Conservation (phyloP, 768 basidiomycete genomes). For the Boletus bicolor region DNA sequence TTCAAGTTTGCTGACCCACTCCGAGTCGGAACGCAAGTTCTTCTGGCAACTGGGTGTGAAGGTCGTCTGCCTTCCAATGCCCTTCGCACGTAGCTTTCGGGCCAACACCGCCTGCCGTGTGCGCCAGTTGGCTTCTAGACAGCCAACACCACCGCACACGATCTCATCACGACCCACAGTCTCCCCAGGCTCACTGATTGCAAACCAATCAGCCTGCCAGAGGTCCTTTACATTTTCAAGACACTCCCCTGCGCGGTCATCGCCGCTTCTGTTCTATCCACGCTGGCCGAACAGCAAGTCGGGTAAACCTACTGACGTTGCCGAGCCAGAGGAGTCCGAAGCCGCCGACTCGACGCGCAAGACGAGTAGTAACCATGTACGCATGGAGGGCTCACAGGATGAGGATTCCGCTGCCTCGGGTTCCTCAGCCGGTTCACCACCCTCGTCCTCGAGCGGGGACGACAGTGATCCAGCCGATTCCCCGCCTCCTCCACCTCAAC, state of each 20-base stretch:
- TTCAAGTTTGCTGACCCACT: neutral
- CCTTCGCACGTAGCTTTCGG: conserved; percentile 20
- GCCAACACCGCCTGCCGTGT: conserved; percentile 10
- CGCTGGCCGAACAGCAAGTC: conserved; percentile 40
- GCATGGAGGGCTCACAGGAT: conserved; percentile 29
- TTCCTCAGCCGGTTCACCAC: conserved; percentile 31
- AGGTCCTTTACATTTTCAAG: conserved; percentile 30
- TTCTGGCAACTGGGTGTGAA: conserved; percentile 11
- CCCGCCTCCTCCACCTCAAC: conserved; percentile 37
- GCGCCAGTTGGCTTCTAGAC: conserved; percentile 12
- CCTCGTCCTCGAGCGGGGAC: conserved; percentile 41
- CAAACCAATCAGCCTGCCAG: conserved; percentile 8
- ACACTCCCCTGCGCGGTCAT: conserved; percentile 25
- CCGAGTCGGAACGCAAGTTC: neutral
- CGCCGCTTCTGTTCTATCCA: conserved; percentile 33
- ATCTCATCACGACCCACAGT: conserved; percentile 8
- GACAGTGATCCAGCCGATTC: conserved; percentile 38
- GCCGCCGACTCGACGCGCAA: conserved; percentile 20
- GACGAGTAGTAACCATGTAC: conserved; percentile 15
- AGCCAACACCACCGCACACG: conserved; percentile 8
- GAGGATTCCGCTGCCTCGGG: conserved; percentile 26
- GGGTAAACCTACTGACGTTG: conserved; percentile 22
- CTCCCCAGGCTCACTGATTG: conserved; percentile 3
- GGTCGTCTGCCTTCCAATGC: conserved; percentile 23
- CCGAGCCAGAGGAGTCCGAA: conserved; percentile 26